Percentiles rank a stretch among this genome's conserved stretches.
These are phyloP conservation scores for Diplotaxis tenuifolia DNA, from an alignment of 345 rosid genomes.

Conservation along the genomic window DNA sequence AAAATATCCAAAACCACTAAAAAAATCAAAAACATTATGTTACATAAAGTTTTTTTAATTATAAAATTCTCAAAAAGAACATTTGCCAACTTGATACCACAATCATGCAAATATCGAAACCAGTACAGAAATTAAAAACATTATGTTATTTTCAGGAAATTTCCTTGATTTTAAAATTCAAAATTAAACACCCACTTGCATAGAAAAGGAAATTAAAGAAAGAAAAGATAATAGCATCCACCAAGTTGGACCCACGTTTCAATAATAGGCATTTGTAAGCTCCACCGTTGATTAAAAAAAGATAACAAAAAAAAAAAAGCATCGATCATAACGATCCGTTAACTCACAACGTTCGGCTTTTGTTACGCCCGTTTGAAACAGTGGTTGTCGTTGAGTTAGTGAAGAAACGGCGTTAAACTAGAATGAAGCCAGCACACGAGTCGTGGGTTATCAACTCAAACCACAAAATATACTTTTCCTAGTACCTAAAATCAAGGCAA, in stretches of 20 bases:
- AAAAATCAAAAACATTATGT: background rate
- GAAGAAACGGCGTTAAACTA: constrained; percentile 20
- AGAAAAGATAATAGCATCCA: background rate
- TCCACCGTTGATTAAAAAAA: constrained; percentile 5
- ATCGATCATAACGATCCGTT: background rate
- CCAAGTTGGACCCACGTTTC: background rate
- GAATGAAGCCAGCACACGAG: constrained; percentile 9
- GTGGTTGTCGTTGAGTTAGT: too few species aligned
- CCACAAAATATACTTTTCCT: constrained; percentile 19
- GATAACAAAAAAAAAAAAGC: background rate
- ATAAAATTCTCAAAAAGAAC: too few species aligned
- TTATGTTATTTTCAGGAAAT: background rate
- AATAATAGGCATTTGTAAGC: constrained; percentile 8
- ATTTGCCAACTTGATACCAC: background rate
- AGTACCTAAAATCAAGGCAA: background rate
- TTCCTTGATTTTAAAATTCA: background rate
- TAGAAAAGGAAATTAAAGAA: background rate
- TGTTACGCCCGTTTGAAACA: background rate
- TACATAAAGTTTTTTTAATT: too few species aligned
- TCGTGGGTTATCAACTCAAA: constrained; percentile 8
- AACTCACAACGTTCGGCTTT: background rate
- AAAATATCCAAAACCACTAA: background rate
- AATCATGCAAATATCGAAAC: background rate
- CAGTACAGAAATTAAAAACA: too few species aligned
- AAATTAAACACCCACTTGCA: background rate